Evolutionary conservation across 768 basidiomycete genomes (phyloP), one percentile per base, ranked within the genome.

Genomic region (Pleurotus tuoliensis): DNA sequence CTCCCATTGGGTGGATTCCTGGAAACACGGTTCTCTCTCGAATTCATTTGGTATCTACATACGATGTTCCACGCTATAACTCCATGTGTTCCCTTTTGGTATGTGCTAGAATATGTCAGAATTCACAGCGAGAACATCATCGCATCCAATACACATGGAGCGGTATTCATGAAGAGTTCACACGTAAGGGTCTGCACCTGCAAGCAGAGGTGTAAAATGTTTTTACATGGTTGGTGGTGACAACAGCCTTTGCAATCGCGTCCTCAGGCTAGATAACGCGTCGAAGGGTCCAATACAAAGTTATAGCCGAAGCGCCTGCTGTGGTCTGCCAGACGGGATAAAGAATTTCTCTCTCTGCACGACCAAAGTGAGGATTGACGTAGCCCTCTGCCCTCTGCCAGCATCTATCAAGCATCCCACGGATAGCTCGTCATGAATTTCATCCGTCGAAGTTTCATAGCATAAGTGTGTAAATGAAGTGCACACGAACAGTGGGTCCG

Each of bases 201-300:
- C 18, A 41, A 9, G 51, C 51, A 24, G 41, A 53, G 24, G 51
- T 53, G 51, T 53, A 53, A 53, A 53, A 39, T 53, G 38, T 53
- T 53, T 48, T 53, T 53, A 53, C 51, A 12, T 12, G 9, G 30
- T 9, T 34, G 30, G 30, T 34, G 30, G 9, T 5, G 51, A 18
- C 20, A 16, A 43, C 6, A 38, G 46, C 48, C 48, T 24, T 38
- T 51, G 49, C 22, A 34, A 51, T 51, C 49, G 22, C 15, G 16
- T 30, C 22, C 13, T 53, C 37, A 53, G 24, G 30, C 11, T 34
- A 34, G 30, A 34, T 34, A 34, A 34, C 30, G 30, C 30, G 30
- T 34, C 30, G 30, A 34, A 34, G 9, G 30, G 30, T 34, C 30
- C 30, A 34, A 34, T 34, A 34, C 30, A 34, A 34, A 34, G 30